Conservation (phyloP, 2,329 filamentous ascomycete species). For the Aspergillus sojae region DNA sequence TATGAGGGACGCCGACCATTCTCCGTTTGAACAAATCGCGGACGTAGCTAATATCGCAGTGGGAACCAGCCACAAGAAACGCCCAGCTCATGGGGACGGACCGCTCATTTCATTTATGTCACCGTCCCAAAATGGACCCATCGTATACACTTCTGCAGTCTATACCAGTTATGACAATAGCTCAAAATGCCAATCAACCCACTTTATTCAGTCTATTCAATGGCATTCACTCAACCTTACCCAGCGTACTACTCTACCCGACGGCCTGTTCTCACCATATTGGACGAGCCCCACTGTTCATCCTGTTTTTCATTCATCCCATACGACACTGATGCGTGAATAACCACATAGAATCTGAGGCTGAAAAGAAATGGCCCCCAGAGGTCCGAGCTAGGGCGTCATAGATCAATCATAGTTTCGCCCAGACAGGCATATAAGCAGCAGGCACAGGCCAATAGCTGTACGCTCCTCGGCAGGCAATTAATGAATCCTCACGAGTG, state of each 20-base stretch:
- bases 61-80: neutral
- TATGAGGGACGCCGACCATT: slow-evolving; percentile 47
- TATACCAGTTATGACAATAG: neutral
- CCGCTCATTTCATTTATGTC: neutral
- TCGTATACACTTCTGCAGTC: neutral
- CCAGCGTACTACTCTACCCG: neutral
- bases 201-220: no score
- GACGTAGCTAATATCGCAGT: neutral
- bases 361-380: neutral
- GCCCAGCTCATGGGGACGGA: neutral
- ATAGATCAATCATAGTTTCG: neutral
- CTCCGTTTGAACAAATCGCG: slow-evolving; percentile 4
- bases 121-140: neutral
- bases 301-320: neutral
- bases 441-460: neutral
- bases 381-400: neutral
- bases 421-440: neutral
- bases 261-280: neutral
- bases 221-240: neutral
- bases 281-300: neutral
- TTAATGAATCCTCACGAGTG: neutral
- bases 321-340: neutral
- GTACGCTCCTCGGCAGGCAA: neutral
- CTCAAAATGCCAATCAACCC: neutral
- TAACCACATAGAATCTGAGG: neutral